These are phyloP conservation scores for Talaromyces sp. DNA, from an alignment of 2,329 filamentous ascomycete species.

Conservation along the genomic window DNA sequence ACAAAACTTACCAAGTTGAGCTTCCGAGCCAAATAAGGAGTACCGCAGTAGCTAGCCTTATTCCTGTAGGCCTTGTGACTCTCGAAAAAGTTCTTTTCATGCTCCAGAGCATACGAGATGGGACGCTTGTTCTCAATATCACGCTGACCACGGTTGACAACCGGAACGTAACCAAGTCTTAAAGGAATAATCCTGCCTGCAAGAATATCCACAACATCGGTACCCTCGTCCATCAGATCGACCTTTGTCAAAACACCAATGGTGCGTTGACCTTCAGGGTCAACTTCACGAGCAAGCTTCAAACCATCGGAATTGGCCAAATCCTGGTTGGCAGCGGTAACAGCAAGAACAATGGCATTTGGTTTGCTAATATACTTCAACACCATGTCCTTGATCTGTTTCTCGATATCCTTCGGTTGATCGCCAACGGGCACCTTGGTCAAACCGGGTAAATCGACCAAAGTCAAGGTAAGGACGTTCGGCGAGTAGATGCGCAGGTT, in stretches of 20 bases:
- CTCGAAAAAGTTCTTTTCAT: constrained; percentile 96
- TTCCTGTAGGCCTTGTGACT: constrained; percentile 98
- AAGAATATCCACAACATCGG: constrained; percentile 96
- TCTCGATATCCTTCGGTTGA: constrained; percentile 93
- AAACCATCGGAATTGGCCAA: constrained; percentile 97
- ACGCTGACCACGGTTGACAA: constrained; percentile 95
- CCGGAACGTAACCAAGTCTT: constrained; percentile 90
- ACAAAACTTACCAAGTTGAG: constrained; percentile 68
- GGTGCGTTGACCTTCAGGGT: constrained; percentile 94
- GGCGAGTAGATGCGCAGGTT: constrained; percentile 98
- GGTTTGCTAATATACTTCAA: constrained; percentile 98
- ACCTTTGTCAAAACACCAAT: constrained; percentile 99
- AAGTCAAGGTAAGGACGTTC: constrained; percentile 92
- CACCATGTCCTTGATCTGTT: constrained; percentile 96
- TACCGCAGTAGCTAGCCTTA: constrained; percentile 98
- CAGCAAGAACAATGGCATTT: constrained; percentile 95
- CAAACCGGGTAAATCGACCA: constrained; percentile 93
- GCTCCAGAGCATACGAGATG: constrained; percentile 85
- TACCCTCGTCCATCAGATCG: constrained; percentile 97
- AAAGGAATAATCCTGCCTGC: constrained; percentile 96
- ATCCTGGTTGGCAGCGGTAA: constrained; percentile 96
- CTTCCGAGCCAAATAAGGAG: constrained; percentile 92
- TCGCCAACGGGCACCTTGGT: constrained; percentile 97
- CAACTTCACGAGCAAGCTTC: constrained; percentile 93
- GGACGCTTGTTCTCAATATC: constrained; percentile 98